Evolutionary conservation across 306 rosid genomes (phyloP), one percentile per base, ranked within the genome.

Genomic region (Quercus glauca): DNA sequence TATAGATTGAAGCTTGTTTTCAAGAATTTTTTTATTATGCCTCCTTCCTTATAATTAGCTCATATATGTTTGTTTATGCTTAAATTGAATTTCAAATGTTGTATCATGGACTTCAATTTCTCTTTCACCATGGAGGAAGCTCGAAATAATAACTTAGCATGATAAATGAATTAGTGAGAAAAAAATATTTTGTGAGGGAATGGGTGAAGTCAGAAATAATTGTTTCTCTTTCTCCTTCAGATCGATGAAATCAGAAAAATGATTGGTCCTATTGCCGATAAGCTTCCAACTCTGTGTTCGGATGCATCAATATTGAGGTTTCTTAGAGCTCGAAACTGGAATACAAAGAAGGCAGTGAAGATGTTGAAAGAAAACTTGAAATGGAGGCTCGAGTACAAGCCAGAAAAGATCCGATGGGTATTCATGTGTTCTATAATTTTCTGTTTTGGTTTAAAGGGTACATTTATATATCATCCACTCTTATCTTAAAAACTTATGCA

Each of bases 321-420:
- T 79, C 97, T 91, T 52, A 90, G 79, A 81, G 93, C 97, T 20
- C 81, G 91, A 21, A 91, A 79, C 82, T 89, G 94, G 88, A 87
- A 84, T 79, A 28, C 89, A 3, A 87, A 82, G 78, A 93, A 91
- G 78, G 87, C 97, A 51, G 84, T 79, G 13, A 91, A 85, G 84
- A 93, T 90, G 97, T 76, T 91, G 83, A 88, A 83, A 82, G 84
- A 77, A 19, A 76, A 88, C 76, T 72, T 93, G 35, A 91, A 88
- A 86, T 93, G 98, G 98, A 88, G 90, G 88, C 76, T 85, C 28
- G 92, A 89, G 33, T 91, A 71, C 88, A 88, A 83, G 89, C 98
- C 98, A 61, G 97, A 91, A 77, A 88, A 80, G 80, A 87, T 91
- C 80, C 78, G 7, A 80, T 90, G 93, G 97, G 97, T 93, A 81